These are phyloP conservation scores for Aspergillaceae sp. DNA, from an alignment of 2,329 filamentous ascomycete species.

Conservation along the genomic window DNA sequence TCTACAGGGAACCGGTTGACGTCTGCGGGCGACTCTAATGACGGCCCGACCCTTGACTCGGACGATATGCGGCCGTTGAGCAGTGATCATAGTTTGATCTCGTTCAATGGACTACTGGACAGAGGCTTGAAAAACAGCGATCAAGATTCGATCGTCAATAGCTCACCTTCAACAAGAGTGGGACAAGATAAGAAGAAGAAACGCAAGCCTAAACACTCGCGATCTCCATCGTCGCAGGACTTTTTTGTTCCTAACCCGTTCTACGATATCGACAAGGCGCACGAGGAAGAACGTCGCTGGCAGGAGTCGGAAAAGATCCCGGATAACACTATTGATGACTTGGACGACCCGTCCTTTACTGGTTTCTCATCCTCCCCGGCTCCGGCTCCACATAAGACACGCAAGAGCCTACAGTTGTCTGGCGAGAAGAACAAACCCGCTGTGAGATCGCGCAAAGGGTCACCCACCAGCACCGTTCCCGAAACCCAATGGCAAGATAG, in stretches of 20 bases:
- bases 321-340: not conserved
- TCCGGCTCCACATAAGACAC: not conserved
- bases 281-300: conserved; percentile 7
- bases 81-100: not conserved
- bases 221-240: conserved; percentile 2
- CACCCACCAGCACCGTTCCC: conserved; percentile 6
- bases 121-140: not conserved
- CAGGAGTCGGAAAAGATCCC: conserved; percentile 2
- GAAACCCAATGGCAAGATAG: conserved; percentile 3
- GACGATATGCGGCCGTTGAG: not conserved
- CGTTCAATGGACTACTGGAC: not conserved
- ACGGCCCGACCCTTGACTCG: not conserved
- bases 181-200: not conserved
- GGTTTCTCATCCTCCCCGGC: not conserved
- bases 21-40: not conserved
- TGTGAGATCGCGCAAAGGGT: not conserved
- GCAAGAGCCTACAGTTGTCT: not conserved
- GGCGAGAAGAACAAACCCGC: not conserved
- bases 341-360: not conserved
- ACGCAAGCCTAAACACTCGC: not conserved
- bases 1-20: not conserved
- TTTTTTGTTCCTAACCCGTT: conserved; percentile 24
- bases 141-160: not conserved
- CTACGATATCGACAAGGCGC: conserved; percentile 19
- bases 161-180: not conserved